Conservation (phyloP, 2,329 filamentous ascomycete genomes). For the Penicillium thymicola region DNA sequence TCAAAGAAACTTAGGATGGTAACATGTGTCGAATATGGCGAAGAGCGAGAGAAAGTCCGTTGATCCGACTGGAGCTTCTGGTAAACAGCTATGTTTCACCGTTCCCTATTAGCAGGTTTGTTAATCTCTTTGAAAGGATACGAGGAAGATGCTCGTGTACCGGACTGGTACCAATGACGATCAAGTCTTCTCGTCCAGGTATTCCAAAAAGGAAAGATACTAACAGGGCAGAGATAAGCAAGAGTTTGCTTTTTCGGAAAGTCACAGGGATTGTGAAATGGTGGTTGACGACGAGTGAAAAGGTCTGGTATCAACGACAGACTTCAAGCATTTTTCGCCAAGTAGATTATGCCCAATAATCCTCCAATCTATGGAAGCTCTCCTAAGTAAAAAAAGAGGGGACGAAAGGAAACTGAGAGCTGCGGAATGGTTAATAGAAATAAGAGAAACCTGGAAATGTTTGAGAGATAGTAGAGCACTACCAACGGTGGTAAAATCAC, state of each 20-base stretch:
- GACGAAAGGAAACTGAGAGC: neutral
- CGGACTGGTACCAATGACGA: neutral
- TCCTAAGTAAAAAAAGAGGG: neutral
- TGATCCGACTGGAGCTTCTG: neutral
- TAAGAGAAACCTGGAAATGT: neutral
- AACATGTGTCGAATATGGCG: slow-evolving; percentile 20
- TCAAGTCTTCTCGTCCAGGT: neutral
- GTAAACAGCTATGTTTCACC: neutral
- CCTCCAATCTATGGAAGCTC: neutral
- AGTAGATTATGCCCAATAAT: neutral
- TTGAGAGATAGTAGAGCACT: neutral
- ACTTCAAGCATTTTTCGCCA: neutral
- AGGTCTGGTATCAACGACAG: neutral
- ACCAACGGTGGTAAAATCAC: slow-evolving; percentile 2
- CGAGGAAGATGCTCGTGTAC: neutral
- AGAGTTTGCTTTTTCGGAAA: neutral
- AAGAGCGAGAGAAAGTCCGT: too few species aligned
- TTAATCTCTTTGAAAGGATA: neutral
- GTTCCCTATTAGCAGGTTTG: neutral
- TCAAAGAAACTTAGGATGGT: slow-evolving; percentile 12
- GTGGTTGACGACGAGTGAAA: neutral
- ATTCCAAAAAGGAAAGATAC: neutral
- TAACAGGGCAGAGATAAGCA: neutral
- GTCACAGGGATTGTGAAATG: neutral
- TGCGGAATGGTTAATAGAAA: neutral